Base-by-base conservation (phyloP, 2,329 filamentous ascomycete genomes). In the Emericellopsis atlantica region DNA sequence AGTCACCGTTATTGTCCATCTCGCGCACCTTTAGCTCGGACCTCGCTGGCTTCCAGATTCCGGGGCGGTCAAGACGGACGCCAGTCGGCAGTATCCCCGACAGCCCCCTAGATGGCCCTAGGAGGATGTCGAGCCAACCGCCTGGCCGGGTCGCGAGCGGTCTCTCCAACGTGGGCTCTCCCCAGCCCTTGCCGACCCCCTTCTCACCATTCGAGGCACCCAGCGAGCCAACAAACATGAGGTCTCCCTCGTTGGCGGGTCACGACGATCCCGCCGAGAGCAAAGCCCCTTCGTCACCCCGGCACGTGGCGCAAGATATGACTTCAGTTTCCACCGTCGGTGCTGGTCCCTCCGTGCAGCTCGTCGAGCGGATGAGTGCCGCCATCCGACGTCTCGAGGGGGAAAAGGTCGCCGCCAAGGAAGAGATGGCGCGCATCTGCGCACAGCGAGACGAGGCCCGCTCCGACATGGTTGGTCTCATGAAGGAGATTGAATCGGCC, bases 281-380 rank as follows among this genome's bases (percentile, higher is more conserved):
- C 14, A 45, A 47, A 6, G 50, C 49, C 14, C 64, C 69, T 2
- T 72, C 70, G 1, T 82, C 78, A 4, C 80, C 80, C 1, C 77
- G 78, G 32, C 79, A 81, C 44, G 77, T 82, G 6, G 74, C 84
- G 44, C 83, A 88, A 49, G 89, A 95, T 52, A 83, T 94, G 66
- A 75, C 92, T 24, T 93, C 86, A 2, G 84, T 86, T 6, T 94
- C 88, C 1, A 95, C 90, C 0, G 83, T 87, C 8, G 90, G 81
- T 1, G 89, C 90, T 0, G 92, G 92, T 0, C 92, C 92, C 0
- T 90, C 84, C 0, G 90, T 98, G 2, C 90, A 96, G 61, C 75
- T 98, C 1, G 89, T 98, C 14, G 92, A 96, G 62, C 78, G 90
- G 40, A 94, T 98, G 86, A 93, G 85, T 54, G 86, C 89, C 3